Evolutionary conservation across 495 filamentous ascomycete genomes (phyloP).

Genomic region (Halenospora varia): DNA sequence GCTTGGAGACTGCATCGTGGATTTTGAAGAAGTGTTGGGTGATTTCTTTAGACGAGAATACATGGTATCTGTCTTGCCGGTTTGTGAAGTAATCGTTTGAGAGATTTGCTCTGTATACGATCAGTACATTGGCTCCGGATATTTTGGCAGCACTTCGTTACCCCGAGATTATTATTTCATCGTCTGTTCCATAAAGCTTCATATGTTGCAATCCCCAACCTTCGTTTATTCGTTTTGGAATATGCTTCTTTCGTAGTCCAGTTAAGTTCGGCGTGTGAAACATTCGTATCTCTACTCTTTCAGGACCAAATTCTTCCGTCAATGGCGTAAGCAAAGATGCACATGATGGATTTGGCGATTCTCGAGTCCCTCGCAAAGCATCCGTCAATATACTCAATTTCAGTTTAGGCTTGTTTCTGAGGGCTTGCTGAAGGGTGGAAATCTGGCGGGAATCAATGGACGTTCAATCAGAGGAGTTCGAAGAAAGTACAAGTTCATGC

Average conservation of each 20-base stretch:
- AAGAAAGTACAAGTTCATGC: slow-evolving; percentile 66
- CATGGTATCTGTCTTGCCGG: slow-evolving; percentile 89
- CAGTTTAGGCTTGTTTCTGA: slow-evolving; percentile 68
- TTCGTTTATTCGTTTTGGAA: slow-evolving; percentile 91
- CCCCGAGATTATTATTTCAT: slow-evolving; percentile 94
- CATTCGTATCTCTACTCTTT: slow-evolving; percentile 92
- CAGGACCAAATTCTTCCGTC: slow-evolving; percentile 73
- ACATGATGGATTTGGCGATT: slow-evolving; percentile 81
- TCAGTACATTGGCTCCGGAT: not conserved
- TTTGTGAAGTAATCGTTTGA: slow-evolving; percentile 96
- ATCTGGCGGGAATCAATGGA: slow-evolving; percentile 48
- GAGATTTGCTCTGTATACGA: slow-evolving; percentile 67
- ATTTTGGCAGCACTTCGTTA: slow-evolving; percentile 30
- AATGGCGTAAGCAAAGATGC: slow-evolving; percentile 85
- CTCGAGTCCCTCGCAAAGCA: slow-evolving; percentile 84
- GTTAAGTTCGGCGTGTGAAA: slow-evolving; percentile 97
- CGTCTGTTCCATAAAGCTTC: slow-evolving; percentile 96
- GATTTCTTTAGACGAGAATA: slow-evolving; percentile 74
- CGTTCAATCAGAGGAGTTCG: not conserved
- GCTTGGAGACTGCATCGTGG: slow-evolving; percentile 67
- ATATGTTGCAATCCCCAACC: slow-evolving; percentile 99
- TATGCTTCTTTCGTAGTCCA: slow-evolving; percentile 73
- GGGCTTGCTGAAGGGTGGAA: slow-evolving; percentile 68
- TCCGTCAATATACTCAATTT: slow-evolving; percentile 92
- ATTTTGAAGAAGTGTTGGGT: slow-evolving; percentile 79